phyloP scores from a whole-genome alignment of 2,329 filamentous ascomycete species.

The Knoxdaviesia proteae region DNA sequence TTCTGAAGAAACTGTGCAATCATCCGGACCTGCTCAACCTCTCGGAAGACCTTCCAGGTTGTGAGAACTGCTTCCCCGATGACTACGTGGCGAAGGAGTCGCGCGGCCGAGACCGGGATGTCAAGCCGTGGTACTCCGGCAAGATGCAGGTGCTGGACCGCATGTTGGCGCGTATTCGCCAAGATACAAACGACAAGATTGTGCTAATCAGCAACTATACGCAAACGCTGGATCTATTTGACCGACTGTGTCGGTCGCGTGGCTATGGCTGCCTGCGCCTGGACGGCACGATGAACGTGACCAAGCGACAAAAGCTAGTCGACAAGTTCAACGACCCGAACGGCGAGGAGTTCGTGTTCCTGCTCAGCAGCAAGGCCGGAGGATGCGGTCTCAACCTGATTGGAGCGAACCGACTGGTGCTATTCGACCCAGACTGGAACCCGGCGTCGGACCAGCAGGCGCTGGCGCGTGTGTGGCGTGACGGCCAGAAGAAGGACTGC shows the following conservation, averaged over 20 bases:
- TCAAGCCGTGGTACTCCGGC: conserved; percentile 90
- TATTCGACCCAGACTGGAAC: conserved; percentile 98
- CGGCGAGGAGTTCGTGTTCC: conserved; percentile 76
- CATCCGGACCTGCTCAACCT: conserved; percentile 85
- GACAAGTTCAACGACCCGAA: conserved; percentile 94
- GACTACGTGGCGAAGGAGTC: conserved; percentile 79
- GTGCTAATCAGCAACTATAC: conserved; percentile 98
- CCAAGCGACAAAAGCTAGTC: conserved; percentile 88
- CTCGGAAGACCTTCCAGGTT: conserved; percentile 65
- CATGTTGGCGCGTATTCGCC: conserved; percentile 87
- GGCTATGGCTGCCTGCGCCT: conserved; percentile 73
- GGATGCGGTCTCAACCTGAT: conserved; percentile 93
- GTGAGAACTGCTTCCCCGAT: conserved; percentile 59
- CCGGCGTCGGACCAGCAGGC: conserved; percentile 95
- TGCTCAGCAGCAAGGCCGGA: conserved; percentile 92
- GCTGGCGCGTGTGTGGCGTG: conserved; percentile 91
- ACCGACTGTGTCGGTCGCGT: conserved; percentile 67
- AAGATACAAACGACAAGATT: conserved; percentile 97
- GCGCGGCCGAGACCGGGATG: conserved; percentile 72
- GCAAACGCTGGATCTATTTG: conserved; percentile 84
- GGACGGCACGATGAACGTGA: conserved; percentile 95
- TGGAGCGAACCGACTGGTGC: conserved; percentile 78
- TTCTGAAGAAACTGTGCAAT: conserved; percentile 96
- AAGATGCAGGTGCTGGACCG: conserved; percentile 98
- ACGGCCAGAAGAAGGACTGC: conserved; percentile 97